Conservation (phyloP, 2,329 filamentous ascomycete genomes). For the Penicillium palitans region DNA sequence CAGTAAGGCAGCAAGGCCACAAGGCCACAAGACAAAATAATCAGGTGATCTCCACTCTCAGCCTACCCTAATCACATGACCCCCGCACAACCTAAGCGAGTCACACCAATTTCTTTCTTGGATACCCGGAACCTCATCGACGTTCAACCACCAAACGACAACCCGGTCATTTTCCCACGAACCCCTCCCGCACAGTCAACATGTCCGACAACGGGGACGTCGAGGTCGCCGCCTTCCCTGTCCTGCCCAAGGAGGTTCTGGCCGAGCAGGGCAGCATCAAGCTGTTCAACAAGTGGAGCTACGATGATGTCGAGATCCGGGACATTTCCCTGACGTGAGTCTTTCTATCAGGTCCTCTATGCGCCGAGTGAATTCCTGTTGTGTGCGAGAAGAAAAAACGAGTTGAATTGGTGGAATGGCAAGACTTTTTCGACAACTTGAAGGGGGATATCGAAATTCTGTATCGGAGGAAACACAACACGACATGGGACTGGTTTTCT, state of each 20-base stretch:
- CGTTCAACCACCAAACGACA: constrained; percentile 43
- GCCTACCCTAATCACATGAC: constrained; percentile 36
- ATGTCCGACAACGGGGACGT: constrained; percentile 97
- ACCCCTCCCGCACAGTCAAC: constrained; percentile 51
- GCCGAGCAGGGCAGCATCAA: constrained; percentile 89
- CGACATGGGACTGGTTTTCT: neutral
- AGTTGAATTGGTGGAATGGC: constrained; percentile 18
- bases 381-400: constrained; percentile 17
- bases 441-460: constrained; percentile 6
- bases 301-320: constrained; percentile 99
- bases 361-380: constrained; percentile 28
- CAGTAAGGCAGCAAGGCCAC: constrained; percentile 16
- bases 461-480: constrained; percentile 8
- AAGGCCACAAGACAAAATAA: constrained; percentile 31
- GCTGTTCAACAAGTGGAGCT: constrained; percentile 98
- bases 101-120: constrained; percentile 39
- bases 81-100: constrained; percentile 46
- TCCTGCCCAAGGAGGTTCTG: constrained; percentile 90
- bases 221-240: constrained; percentile 75
- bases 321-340: constrained; percentile 99
- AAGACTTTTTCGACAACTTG: constrained; percentile 8
- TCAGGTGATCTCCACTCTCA: constrained; percentile 5
- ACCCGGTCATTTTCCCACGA: constrained; percentile 42
- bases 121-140: constrained; percentile 38
- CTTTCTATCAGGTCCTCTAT: constrained; percentile 26